These are phyloP conservation scores for Wickerhamomyces sp. DNA, from an alignment of 1,139 yeast genomes.

Conservation along the genomic window DNA sequence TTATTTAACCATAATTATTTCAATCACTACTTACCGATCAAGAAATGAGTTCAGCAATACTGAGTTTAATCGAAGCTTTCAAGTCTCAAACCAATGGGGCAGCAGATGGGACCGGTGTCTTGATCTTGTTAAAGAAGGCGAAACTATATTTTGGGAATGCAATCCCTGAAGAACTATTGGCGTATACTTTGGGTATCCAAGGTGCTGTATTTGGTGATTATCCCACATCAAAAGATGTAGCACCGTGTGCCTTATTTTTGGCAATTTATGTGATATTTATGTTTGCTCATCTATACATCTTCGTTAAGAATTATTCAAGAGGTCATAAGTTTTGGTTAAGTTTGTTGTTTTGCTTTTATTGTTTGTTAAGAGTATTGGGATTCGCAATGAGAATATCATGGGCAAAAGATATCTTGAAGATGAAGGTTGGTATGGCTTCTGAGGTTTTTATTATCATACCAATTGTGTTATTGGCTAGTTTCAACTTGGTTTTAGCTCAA, in stretches of 20 bases:
- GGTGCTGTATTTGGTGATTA: slow-evolving; percentile 56
- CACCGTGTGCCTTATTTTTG: slow-evolving; percentile 56
- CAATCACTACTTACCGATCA: too few species aligned
- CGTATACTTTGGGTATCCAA: slow-evolving; percentile 34
- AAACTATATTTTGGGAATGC: slow-evolving; percentile 23
- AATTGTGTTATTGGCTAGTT: slow-evolving; percentile 48
- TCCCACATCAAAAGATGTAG: slow-evolving; percentile 51
- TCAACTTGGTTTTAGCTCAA: slow-evolving; percentile 67
- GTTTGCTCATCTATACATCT: slow-evolving; percentile 45
- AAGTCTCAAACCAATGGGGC: slow-evolving; percentile 32
- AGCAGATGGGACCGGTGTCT: slow-evolving; percentile 49
- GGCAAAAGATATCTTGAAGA: slow-evolving; percentile 42
- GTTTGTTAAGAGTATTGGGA: slow-evolving; percentile 51
- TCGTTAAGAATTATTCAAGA: slow-evolving; percentile 44
- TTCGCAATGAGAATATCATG: slow-evolving; percentile 57
- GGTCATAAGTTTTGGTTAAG: slow-evolving; percentile 65
- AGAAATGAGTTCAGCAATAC: too few species aligned
- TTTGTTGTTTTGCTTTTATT: slow-evolving; percentile 50
- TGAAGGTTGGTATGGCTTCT: slow-evolving; percentile 54
- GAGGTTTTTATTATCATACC: slow-evolving; percentile 57
- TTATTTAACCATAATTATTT: too few species aligned
- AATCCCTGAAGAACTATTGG: slow-evolving; percentile 35
- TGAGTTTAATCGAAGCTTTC: slow-evolving; percentile 5
- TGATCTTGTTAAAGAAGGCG: slow-evolving; percentile 27
- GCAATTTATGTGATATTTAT: slow-evolving; percentile 49